Conservation (phyloP, 768 basidiomycete genomes). For the Kwoniella shandongensis region DNA sequence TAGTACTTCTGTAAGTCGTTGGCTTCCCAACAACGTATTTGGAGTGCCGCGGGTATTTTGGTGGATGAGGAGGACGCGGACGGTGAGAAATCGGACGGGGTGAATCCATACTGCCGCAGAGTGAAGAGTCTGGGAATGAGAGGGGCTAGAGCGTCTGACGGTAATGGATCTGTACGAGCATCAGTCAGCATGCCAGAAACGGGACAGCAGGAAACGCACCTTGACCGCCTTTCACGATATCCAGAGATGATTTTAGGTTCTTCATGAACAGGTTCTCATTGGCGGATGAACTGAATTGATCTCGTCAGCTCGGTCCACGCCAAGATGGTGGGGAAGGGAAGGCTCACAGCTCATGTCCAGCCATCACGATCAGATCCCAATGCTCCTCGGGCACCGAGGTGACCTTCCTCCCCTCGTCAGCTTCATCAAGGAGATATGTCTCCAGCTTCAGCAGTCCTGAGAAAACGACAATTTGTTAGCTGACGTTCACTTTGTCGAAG, state of each 20-base stretch:
- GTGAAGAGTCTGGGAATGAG: slow-evolving; percentile 36
- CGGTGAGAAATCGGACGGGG: slow-evolving; percentile 31
- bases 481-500: not conserved
- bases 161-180: slow-evolving; percentile 23
- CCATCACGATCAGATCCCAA: slow-evolving; percentile 28
- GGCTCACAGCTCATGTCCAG: slow-evolving; percentile 42
- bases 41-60: slow-evolving; percentile 37
- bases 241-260: slow-evolving; percentile 26
- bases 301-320: too few species aligned
- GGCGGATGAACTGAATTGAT: slow-evolving; percentile 18
- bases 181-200: slow-evolving; percentile 3
- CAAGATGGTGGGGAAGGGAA: not conserved
- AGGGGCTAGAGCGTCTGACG: slow-evolving; percentile 14
- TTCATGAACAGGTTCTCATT: slow-evolving; percentile 30
- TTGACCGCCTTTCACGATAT: slow-evolving; percentile 17
- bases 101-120: slow-evolving; percentile 34
- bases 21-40: slow-evolving; percentile 44
- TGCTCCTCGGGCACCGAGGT: slow-evolving; percentile 31
- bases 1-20: slow-evolving; percentile 27
- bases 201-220: slow-evolving; percentile 5
- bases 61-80: slow-evolving; percentile 13
- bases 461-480: not conserved
- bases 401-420: slow-evolving; percentile 24
- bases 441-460: slow-evolving; percentile 29
- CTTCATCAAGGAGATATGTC: slow-evolving; percentile 31